Conservation (phyloP, 371 early-diverging fungal genomes). For the Basidiobolus heterosporus region DNA sequence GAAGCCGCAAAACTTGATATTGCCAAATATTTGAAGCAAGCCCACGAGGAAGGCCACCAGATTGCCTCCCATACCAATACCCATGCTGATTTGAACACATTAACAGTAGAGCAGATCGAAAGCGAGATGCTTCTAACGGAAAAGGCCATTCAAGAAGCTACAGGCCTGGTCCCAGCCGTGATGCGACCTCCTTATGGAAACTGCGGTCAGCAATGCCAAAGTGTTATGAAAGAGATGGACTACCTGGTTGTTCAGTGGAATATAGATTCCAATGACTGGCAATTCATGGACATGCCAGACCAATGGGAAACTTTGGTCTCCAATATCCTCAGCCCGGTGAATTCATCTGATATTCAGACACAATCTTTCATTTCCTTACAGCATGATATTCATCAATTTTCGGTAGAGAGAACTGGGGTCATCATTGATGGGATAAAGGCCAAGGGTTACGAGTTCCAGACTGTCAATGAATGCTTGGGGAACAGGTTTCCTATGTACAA, state of each 20-base stretch:
- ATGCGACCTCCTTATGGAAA: slow-evolving; percentile 30
- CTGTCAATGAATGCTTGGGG: slow-evolving; percentile 26
- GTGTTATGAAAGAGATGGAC: slow-evolving; percentile 13
- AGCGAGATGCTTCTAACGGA: slow-evolving; percentile 9
- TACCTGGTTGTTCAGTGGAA: slow-evolving; percentile 22
- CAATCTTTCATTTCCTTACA: slow-evolving; percentile 3
- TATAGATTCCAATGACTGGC: slow-evolving; percentile 11
- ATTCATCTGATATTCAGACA: too few relatives aligned
- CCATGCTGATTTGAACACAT: slow-evolving; percentile 22
- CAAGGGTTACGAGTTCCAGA: slow-evolving; percentile 23
- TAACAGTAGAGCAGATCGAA: slow-evolving; percentile 15
- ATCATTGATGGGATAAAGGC: slow-evolving; percentile 13
- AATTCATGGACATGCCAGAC: not conserved
- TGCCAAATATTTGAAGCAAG: not conserved
- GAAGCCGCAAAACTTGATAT: not conserved
- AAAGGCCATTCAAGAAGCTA: slow-evolving; percentile 13
- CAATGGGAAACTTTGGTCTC: too few relatives aligned
- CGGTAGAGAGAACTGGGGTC: slow-evolving; percentile 13
- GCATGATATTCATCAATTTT: slow-evolving; percentile 14
- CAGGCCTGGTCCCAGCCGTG: slow-evolving; percentile 22
- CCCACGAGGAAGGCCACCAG: slow-evolving; percentile 18
- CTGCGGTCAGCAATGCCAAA: slow-evolving; percentile 14
- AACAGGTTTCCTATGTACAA: too few relatives aligned
- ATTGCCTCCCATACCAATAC: slow-evolving; percentile 29
- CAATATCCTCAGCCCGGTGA: too few relatives aligned